These are phyloP conservation scores for Lentithecium fluviatile DNA, from an alignment of 495 filamentous ascomycete species.

Conservation along the genomic window DNA sequence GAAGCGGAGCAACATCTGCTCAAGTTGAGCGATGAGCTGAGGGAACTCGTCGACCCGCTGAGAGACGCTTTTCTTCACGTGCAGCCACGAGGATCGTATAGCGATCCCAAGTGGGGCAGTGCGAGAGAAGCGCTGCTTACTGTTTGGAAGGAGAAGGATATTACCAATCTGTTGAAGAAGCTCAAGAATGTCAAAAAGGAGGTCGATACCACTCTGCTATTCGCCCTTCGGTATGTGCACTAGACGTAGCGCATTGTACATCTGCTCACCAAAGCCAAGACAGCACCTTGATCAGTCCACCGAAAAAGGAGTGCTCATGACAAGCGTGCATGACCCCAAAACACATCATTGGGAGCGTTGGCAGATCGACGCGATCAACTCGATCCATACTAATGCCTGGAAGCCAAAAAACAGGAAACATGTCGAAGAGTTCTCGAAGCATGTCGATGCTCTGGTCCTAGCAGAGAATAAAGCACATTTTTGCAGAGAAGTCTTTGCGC, in stretches of 20 bases:
- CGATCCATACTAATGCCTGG: slow-evolving; percentile 11
- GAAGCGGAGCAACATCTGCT: slow-evolving; percentile 10
- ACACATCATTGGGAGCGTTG: slow-evolving; percentile 7
- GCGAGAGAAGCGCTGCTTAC: slow-evolving; percentile 4
- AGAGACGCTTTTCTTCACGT: slow-evolving; percentile 5
- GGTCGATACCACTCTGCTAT: slow-evolving; percentile 12
- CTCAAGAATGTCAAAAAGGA: slow-evolving; percentile 9
- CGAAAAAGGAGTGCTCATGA: slow-evolving; percentile 11
- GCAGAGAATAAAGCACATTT: slow-evolving; percentile 7
- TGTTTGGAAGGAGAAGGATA: slow-evolving; percentile 19
- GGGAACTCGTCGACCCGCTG: not conserved
- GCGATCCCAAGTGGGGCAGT: slow-evolving; percentile 13
- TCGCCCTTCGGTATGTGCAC: slow-evolving; percentile 8
- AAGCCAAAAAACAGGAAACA: slow-evolving; percentile 20
- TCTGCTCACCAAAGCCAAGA: slow-evolving; percentile 2
- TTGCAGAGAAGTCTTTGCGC: not conserved
- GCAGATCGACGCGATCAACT: slow-evolving; percentile 14
- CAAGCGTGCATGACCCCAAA: slow-evolving; percentile 1
- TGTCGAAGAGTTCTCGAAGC: slow-evolving; percentile 16
- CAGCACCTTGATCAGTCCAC: slow-evolving; percentile 17
- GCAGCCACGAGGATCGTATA: not conserved
- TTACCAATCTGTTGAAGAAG: slow-evolving; percentile 8
- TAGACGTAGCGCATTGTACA: not conserved
- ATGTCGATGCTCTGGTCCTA: not conserved
- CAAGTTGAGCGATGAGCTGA: slow-evolving; percentile 15